Conservation (phyloP, 768 basidiomycete species). For the Cyathus striatus region DNA sequence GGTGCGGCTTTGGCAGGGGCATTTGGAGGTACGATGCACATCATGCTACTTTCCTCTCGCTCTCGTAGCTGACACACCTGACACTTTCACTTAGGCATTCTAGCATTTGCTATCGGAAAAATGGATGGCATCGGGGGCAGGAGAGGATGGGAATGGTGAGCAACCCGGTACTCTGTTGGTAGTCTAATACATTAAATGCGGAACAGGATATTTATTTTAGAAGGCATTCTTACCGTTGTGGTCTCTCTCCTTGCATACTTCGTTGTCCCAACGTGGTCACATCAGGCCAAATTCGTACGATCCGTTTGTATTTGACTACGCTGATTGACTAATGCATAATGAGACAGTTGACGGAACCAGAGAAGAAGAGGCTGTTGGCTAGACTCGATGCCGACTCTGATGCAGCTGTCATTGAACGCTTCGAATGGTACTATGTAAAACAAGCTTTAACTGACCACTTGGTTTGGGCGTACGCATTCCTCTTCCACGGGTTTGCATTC, state of each 20-base stretch:
- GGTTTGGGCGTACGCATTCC: slow-evolving; percentile 54
- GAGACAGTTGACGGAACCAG: slow-evolving; percentile 51
- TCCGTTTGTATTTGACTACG: slow-evolving; percentile 8
- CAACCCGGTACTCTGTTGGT: not conserved
- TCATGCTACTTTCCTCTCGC: not conserved
- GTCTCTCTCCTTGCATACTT: slow-evolving; percentile 46
- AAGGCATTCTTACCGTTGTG: slow-evolving; percentile 46
- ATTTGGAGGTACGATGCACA: slow-evolving; percentile 49
- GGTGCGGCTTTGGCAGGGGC: slow-evolving; percentile 60
- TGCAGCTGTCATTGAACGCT: slow-evolving; percentile 45
- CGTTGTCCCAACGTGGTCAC: slow-evolving; percentile 55
- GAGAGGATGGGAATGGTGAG: slow-evolving; percentile 56
- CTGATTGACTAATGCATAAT: not conserved
- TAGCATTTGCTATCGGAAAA: slow-evolving; percentile 53
- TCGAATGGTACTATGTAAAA: slow-evolving; percentile 52
- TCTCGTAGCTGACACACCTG: not conserved
- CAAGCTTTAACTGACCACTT: slow-evolving; percentile 55
- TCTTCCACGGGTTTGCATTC: slow-evolving; percentile 61
- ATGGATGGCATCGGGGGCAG: slow-evolving; percentile 60
- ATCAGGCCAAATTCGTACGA: slow-evolving; percentile 51
- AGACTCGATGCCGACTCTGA: slow-evolving; percentile 51
- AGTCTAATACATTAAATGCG: not conserved
- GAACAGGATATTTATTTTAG: slow-evolving; percentile 53
- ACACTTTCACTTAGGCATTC: slow-evolving; percentile 32
- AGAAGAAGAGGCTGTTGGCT: slow-evolving; percentile 43